phyloP scores from a whole-genome alignment of 495 filamentous ascomycete genomes.

The Xylaria cubensis region DNA sequence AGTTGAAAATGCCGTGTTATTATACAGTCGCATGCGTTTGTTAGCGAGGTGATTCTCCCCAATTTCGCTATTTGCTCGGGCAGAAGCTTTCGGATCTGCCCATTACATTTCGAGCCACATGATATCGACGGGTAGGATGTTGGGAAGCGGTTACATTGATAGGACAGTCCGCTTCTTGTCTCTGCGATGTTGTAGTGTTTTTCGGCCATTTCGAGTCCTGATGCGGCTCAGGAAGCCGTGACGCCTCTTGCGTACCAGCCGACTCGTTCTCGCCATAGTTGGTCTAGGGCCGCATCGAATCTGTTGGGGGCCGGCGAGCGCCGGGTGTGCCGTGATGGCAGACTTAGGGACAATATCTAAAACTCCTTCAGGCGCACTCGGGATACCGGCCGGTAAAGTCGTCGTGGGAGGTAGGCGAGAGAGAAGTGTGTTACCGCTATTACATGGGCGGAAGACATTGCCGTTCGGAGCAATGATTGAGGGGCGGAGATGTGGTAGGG shows the following conservation, averaged over 20 bases:
- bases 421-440: constrained; percentile 22
- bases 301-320: constrained; percentile 45
- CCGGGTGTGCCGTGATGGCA: constrained; percentile 48
- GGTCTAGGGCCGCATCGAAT: constrained; percentile 55
- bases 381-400: constrained; percentile 19
- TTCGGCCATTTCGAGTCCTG: constrained; percentile 46
- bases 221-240: constrained; percentile 55
- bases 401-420: constrained; percentile 27
- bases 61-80: neutral
- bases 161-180: constrained; percentile 50
- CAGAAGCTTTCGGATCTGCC: neutral
- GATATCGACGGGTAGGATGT: neutral
- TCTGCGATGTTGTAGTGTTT: constrained; percentile 46
- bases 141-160: constrained; percentile 31
- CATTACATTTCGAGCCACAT: neutral
- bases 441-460: constrained; percentile 40
- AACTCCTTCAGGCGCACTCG: constrained; percentile 20
- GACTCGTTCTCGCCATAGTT: constrained; percentile 48
- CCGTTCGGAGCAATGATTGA: constrained; percentile 33
- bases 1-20: neutral
- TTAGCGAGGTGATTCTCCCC: neutral
- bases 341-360: constrained; percentile 48
- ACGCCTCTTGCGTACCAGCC: constrained; percentile 57
- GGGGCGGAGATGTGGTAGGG: constrained; percentile 50
- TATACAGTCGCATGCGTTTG: constrained; percentile 10